Base-by-base conservation (phyloP, 2,329 filamentous ascomycete genomes). In the Hymenoscyphus salicellus region DNA sequence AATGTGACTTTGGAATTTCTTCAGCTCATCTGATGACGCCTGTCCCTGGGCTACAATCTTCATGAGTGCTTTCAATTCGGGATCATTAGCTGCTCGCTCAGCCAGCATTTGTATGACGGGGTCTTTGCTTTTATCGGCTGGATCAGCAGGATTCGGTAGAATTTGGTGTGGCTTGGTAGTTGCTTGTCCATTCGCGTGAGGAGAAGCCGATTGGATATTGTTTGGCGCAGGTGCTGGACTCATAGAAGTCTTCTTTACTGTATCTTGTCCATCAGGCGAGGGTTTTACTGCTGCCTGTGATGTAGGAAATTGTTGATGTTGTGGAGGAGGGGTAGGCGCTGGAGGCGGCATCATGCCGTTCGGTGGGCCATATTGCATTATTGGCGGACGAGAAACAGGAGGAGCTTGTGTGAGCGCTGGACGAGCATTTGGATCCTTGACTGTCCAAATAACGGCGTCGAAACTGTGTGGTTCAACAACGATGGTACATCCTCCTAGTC, bases 41-140 rank as follows among this genome's bases (percentile, higher is more conserved):
- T 89, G 84, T 1, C 91, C 91, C 32, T 88, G 87, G 0, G 91
- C 91, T 0, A 95, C 91, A 61, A 91, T 86, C 75, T 92, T 92
- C 91, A 95, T 95, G 0, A 95, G 80, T 41, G 89, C 87, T 64
- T 92, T 88, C 10, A 95, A 79, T 63, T 89, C 83, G 0, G 87
- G 83, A 73, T 95, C 89, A 30, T 85, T 86, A 0, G 89, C 90
- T 6, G 91, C 91, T 68, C 86, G 86, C 71, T 91, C 89, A 0
- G 91, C 91, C 30, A 95, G 79, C 68, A 90, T 87, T 60, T 92
- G 88, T 63, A 95, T 94, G 55, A 95, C 92, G 0, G 91, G 91
- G 72, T 94, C 91, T n/a, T 83, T 78, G 28, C 79, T 78, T 32
- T 78, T 77, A 10, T 75, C 74, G 17, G 75, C 68, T n/a, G 46